phyloP scores from a whole-genome alignment of 306 rosid genomes.

The Prunus dulcis region DNA sequence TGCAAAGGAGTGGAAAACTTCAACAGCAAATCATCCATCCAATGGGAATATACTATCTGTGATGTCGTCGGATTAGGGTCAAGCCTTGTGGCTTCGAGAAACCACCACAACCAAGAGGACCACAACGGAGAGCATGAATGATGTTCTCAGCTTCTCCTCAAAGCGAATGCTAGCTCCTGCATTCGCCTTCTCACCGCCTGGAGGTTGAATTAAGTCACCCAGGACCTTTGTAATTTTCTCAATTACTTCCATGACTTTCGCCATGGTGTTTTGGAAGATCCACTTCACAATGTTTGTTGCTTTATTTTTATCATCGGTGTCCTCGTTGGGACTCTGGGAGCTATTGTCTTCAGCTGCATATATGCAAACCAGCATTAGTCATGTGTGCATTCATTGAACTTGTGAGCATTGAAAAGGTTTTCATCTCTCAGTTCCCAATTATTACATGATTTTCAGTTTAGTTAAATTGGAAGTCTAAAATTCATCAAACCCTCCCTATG shows the following conservation, averaged over 20 bases:
- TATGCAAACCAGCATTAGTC: not conserved
- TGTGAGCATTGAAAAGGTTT: not conserved
- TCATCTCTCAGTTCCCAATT: not conserved
- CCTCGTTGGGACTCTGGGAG: slow-evolving; percentile 17
- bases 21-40: slow-evolving; percentile 6
- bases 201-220: slow-evolving; percentile 35
- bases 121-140: slow-evolving; percentile 66
- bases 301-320: slow-evolving; percentile 22
- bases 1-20: slow-evolving; percentile 6
- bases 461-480: not conserved
- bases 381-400: not conserved
- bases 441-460: not conserved
- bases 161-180: slow-evolving; percentile 29
- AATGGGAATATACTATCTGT: slow-evolving; percentile 12
- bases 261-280: slow-evolving; percentile 40
- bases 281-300: slow-evolving; percentile 27
- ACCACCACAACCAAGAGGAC: slow-evolving; percentile 70
- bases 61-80: slow-evolving; percentile 44
- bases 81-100: slow-evolving; percentile 37
- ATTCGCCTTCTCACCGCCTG: slow-evolving; percentile 12
- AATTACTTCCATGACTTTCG: slow-evolving; percentile 44
- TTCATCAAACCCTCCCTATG: not conserved
- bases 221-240: slow-evolving; percentile 44
- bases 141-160: slow-evolving; percentile 49
- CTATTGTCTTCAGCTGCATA: slow-evolving; percentile 30